Base-by-base conservation (phyloP, 2,329 filamentous ascomycete species). In the Chrysosphaeria jannelii region DNA sequence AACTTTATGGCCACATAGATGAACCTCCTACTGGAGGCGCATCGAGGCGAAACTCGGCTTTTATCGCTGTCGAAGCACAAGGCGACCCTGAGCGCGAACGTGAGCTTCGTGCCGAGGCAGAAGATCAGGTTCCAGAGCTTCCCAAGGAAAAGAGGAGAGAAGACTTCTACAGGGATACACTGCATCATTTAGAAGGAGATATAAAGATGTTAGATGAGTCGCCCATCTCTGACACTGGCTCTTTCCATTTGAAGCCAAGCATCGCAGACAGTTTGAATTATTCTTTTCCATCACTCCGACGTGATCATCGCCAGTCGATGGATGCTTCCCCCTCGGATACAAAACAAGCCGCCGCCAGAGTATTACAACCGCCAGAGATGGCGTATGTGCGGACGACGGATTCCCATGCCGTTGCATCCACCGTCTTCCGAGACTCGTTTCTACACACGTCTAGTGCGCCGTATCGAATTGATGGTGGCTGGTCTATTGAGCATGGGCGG, bases 401-500 rank as follows among this genome's bases (percentile, higher is more conserved):
- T n/a, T n/a, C n/a, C n/a, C n/a, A 88, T 43, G 69, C 74, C 1
- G 60, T 63, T 29, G 79, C 75, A 13, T 76, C 78, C 6, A 79
- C 74, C 1, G 67, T 79, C 35, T 75, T 88, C 43, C 76, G 88
- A 38, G 81, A 79, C 51, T 76, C 63, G 34, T 49, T 88, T 23
- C 81, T 89, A 64, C 70, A 76, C 10, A 78, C 78, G 1, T 89
- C 88, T 39, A 60, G 79, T 0, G 48, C 63, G 17, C 56, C 58
- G 15, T 54, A 62, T 35, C 54, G 64, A 43, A 65, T 64, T 28
- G 60, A 66, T 32, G 68, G 75, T 32, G 74, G 78, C 25, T 90
- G 81, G 76, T 71, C 61, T 31, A 76, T 85, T 9, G 79, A 91
- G 44, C 91, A 91, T 42, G 78, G 78, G 10, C 62, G 81, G 0